Base-by-base conservation (phyloP, 768 basidiomycete species). In the Podaxis sp. region DNA sequence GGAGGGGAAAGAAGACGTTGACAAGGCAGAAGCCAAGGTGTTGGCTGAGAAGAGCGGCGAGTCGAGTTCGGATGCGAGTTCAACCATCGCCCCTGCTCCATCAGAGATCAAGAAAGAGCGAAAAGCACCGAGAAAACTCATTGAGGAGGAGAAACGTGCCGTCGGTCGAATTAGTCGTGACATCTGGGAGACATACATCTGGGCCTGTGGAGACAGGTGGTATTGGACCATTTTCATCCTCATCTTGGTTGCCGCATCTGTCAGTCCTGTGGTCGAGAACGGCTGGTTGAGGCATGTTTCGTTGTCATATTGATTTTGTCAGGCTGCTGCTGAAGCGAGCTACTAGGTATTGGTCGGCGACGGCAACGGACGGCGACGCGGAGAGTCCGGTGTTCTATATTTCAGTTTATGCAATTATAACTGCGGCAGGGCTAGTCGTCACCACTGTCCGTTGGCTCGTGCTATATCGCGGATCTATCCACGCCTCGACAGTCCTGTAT, bases 61-160 rank as follows among this genome's bases (percentile, higher is more conserved):
- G 60, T 63, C 62, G 27, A 58, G 63, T 56, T 73, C 70, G 13
- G 71, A 74, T 40, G 55, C 70, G 2, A 73, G 68, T 56, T 74
- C 73, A 24, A 88, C 76, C 70, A 80, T 65, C 75, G 82, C 63
- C 77, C 79, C 59, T 12, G 69, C 67, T 47, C 67, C 67, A 53
- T 62, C 68, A 1, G 67, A 68, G 19, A 64, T 69, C n/a, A 75
- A 74, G 55, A 64, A 70, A 40, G 72, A 75, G 52, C 72, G 70
- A 65, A 77, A 77, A 59, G 69, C 73, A 1, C 90, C 94, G 0
- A 81, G 93, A 40, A 96, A 95, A 71, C 81, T 96, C 51, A 77
- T 96, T 5, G 94, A 96, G 67, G 91, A 93, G 68, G 91, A 93
- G 71, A 85, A 82, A 64, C 82, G 91, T n/a, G 90, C 88, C 0